phyloP scores from a whole-genome alignment of 2,329 filamentous ascomycete genomes.

The Colletotrichum nymphaeae region DNA sequence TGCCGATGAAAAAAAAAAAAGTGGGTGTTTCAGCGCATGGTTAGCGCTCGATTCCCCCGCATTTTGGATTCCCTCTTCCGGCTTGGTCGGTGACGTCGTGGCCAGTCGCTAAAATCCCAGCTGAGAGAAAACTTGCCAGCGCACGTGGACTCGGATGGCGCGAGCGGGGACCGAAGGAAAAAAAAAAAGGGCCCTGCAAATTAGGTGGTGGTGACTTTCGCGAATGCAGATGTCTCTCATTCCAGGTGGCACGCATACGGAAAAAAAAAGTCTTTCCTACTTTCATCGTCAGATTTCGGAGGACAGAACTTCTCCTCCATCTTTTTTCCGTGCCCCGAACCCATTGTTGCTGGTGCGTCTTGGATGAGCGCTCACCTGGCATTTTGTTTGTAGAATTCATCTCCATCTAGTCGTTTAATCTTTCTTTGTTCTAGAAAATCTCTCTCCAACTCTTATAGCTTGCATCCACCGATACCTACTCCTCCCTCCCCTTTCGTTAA shows the following conservation, averaged over 20 bases:
- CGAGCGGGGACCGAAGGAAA: neutral
- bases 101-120: slow-evolving; percentile 17
- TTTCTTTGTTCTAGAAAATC: neutral
- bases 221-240: slow-evolving; percentile 20
- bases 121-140: slow-evolving; percentile 22
- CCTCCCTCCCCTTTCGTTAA: slow-evolving; percentile 1
- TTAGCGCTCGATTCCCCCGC: slow-evolving; percentile 31
- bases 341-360: neutral
- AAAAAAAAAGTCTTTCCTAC: slow-evolving; percentile 30
- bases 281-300: slow-evolving; percentile 8
- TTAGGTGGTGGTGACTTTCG: slow-evolving; percentile 4
- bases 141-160: slow-evolving; percentile 31
- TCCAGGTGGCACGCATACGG: neutral
- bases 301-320: neutral
- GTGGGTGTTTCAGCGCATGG: slow-evolving; percentile 22
- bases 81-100: slow-evolving; percentile 25
- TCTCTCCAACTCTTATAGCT: neutral
- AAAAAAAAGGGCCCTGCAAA: slow-evolving; percentile 6
- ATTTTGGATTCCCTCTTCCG: slow-evolving; percentile 28
- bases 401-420: neutral
- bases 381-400: neutral
- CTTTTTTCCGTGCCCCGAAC: slow-evolving; percentile 10
- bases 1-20: neutral
- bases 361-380: neutral
- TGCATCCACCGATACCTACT: neutral